A percentile compares a stretch with the other conserved stretches of the same genome.
Evolutionary conservation across 768 basidiomycete genomes (phyloP).

Genomic region (Tubosaeta brunneosetosa): DNA sequence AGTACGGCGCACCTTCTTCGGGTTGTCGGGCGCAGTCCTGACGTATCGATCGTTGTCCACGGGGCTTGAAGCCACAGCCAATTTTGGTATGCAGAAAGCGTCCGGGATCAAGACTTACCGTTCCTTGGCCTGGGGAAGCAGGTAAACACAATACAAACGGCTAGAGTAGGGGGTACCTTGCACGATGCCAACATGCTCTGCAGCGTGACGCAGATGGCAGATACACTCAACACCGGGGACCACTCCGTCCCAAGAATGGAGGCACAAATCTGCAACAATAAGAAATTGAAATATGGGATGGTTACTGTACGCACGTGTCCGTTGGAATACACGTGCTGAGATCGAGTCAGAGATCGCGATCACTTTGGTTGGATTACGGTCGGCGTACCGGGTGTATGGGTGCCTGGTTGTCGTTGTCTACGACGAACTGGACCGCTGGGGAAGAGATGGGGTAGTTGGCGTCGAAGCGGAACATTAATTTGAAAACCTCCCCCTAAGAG

Average conservation of each 20-base stretch:
- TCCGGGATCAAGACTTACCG: conserved; percentile 40
- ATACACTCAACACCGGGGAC: conserved; percentile 84
- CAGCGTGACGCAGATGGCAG: conserved; percentile 77
- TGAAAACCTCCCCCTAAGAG: conserved; percentile 69
- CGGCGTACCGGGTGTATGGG: conserved; percentile 73
- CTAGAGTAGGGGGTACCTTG: conserved; percentile 51
- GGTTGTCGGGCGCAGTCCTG: conserved; percentile 70
- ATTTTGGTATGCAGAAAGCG: conserved; percentile 4
- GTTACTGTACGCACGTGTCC: conserved; percentile 55
- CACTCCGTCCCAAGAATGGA: conserved; percentile 87
- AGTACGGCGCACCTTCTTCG: conserved; percentile 64
- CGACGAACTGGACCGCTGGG: conserved; percentile 83
- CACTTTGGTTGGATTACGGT: not conserved
- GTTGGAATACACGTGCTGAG: conserved; percentile 81
- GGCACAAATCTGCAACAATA: conserved; percentile 65
- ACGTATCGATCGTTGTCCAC: conserved; percentile 84
- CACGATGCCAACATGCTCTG: conserved; percentile 93
- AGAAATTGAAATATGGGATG: conserved; percentile 12
- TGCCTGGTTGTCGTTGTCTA: conserved; percentile 56
- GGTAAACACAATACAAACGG: conserved; percentile 1
- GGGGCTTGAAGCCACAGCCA: conserved; percentile 44
- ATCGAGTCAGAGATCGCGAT: conserved; percentile 9
- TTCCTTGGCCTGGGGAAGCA: conserved; percentile 48
- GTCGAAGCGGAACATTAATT: conserved; percentile 79
- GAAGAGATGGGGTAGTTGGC: conserved; percentile 79